Base-by-base conservation (phyloP, 768 basidiomycete genomes). In the Lyophyllum decastes region DNA sequence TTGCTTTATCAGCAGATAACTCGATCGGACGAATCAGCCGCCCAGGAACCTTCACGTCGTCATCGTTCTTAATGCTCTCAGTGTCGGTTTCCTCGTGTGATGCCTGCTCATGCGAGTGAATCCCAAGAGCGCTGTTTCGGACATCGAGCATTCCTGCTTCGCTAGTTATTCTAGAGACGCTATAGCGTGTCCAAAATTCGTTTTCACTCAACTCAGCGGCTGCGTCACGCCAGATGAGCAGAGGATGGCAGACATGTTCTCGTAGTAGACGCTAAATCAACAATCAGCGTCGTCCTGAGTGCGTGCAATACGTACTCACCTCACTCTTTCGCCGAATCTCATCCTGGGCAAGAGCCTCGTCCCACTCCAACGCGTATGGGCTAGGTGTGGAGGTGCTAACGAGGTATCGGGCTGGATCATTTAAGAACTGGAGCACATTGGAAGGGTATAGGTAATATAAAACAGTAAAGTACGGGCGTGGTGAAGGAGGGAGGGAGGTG, bases 361-460 rank as follows among this genome's bases (percentile, higher is more conserved):
- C 80, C 94, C 94, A 95, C 34, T 76, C 78, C 44, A 86, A 78
- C n/a, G 77, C 75, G 63, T 89, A 92, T 1, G 90, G 84, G 49
- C 83, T 82, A 47, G 80, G 72, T 34, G 82, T 72, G 3, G 68
- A 66, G 62, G 74, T 80, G 24, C 82, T 78, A 8, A 68, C 71
- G 17, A 97, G 72, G 63, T 93, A 94, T 35, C 72, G 70, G 9
- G 79, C 77, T 1, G 95, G 92, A 49, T 79, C 75, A 51, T 86
- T 84, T 52, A 95, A 72, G 70, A 97, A 97, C 53, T 81, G 82
- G 57, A 96, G 76, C 41, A 91, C 79, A 74, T 95, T 97, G 73
- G 88, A 90, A 1, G 95, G 95, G 76, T 92, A 97, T 48, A 95
- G 83, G 65, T 93, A 95, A 73, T 95, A 96, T 59, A 97, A 76